Conservation (phyloP, 257 asterid genomes). For the Petunia secreta region DNA sequence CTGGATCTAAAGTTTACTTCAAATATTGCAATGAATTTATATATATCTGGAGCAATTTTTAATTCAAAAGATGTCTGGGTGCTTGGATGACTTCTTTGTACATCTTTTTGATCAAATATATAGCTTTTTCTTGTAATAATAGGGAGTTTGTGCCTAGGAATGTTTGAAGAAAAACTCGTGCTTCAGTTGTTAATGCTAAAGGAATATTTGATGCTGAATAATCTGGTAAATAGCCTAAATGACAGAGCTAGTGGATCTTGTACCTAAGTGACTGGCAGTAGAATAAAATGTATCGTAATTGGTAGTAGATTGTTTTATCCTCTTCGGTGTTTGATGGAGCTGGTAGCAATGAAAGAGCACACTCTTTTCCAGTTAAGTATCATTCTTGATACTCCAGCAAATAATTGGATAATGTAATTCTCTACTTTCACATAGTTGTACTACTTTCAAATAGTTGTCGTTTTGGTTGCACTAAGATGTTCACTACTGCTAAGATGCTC, state of each 20-base stretch:
- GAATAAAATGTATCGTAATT: neutral
- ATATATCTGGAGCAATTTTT: slow-evolving; percentile 16
- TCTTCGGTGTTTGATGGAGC: neutral
- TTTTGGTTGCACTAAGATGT: neutral
- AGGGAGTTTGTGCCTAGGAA: slow-evolving; percentile 10
- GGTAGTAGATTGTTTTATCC: neutral
- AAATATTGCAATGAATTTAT: slow-evolving; percentile 38
- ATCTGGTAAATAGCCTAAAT: neutral
- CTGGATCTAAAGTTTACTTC: slow-evolving; percentile 26
- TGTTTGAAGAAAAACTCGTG: neutral
- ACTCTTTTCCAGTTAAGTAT: neutral
- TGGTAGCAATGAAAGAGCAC: neutral
- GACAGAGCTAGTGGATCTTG: neutral
- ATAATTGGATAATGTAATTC: no score
- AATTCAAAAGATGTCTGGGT: neutral
- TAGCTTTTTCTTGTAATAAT: neutral
- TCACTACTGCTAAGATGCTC: neutral
- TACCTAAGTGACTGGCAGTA: neutral
- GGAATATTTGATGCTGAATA: slow-evolving; percentile 4
- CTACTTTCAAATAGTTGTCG: neutral
- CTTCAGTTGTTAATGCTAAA: slow-evolving; percentile 9
- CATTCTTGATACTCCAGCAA: no score
- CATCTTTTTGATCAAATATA: neutral
- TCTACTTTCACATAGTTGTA: neutral
- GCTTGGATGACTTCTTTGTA: neutral